Conservation (phyloP, 1,284 basidiomycete species). For the Hemileia vastatrix region DNA sequence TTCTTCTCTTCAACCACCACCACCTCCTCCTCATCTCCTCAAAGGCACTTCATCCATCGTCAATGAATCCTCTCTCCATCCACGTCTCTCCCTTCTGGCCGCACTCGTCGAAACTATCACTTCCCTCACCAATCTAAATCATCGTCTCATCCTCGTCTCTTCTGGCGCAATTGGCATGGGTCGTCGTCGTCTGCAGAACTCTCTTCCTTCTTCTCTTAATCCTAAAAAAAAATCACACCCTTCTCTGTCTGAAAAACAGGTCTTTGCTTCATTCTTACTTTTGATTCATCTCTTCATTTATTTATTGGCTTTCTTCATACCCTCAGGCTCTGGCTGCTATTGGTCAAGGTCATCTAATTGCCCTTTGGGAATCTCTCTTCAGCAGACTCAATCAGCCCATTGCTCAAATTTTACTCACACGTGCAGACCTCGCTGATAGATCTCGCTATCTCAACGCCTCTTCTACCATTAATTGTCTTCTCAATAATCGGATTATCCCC, state of each 20-base stretch:
- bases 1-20: too few relatives aligned
- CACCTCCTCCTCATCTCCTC: too few relatives aligned
- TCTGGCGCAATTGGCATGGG: too few relatives aligned
- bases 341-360: conserved; percentile 89
- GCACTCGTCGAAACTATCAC: too few relatives aligned
- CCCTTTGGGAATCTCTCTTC: conserved; percentile 93
- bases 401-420: conserved; percentile 85
- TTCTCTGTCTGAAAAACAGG: conserved; percentile 17
- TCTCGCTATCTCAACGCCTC: conserved; percentile 89
- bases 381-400: conserved; percentile 85
- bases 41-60: too few relatives aligned
- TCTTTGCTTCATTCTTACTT: background rate
- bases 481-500: conserved; percentile 79
- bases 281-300: background rate
- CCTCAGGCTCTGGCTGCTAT: conserved; percentile 92
- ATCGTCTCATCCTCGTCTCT: too few relatives aligned
- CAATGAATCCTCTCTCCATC: too few relatives aligned
- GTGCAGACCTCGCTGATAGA: conserved; percentile 90
- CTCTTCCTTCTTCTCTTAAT: conserved; percentile 26
- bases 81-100: too few relatives aligned
- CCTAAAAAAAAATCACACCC: too few relatives aligned
- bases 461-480: conserved; percentile 77
- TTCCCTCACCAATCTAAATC: too few relatives aligned
- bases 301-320: too few relatives aligned
- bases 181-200: too few relatives aligned